Base-by-base conservation (phyloP, 1,139 yeast genomes). In the Protomyces inundatus region DNA sequence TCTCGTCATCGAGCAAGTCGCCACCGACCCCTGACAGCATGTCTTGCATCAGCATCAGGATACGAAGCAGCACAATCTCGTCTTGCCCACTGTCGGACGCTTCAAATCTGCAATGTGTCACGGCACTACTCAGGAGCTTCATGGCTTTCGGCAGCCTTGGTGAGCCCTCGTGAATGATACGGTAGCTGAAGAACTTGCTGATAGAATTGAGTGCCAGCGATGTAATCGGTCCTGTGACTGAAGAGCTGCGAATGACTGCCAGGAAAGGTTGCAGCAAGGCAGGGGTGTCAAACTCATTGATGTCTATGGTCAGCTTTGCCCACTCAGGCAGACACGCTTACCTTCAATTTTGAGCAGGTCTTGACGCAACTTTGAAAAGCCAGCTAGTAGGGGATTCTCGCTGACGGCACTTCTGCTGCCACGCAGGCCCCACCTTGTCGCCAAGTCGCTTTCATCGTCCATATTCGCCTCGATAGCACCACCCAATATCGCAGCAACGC, bases 21-120 rank as follows among this genome's bases (percentile, higher is more conserved):
- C 91, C 87, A 55, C 86, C 79, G 0, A 81, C 80, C n/a, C 93
- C 84, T 16, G 80, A 79, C 37, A 90, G 81, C 39, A 91, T 81
- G 51, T 79, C 77, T 70, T 90, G 95, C 73, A 93, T 79, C 48
- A 93, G 77, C 54, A 87, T 79, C 69, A 95, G 81, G 33, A 95
- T 95, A 71, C 89, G 89, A 62, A 91, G 79, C 62, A 95, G 77
- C 4, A 95, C 95, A 0, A 96, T 89, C 72, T 95, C 98, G 75
- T 95, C 98, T 51, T 91, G 87, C 52, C 87, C 83, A 73, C 90
- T 96, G 72, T 91, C 97, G 0, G 95, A 88, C 1, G 97, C 97
- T 76, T 93, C 98, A 73, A 93, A 95, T 46, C 97, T 83, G 75
- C 98, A 93, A 72, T 90, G 97, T 0, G 98, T 89, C 66, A 95